A percentile compares a stretch with the other conserved stretches of the same genome.
phyloP scores from a whole-genome alignment of 2,329 filamentous ascomycete genomes.

The Trichoderma citrinoviride region DNA sequence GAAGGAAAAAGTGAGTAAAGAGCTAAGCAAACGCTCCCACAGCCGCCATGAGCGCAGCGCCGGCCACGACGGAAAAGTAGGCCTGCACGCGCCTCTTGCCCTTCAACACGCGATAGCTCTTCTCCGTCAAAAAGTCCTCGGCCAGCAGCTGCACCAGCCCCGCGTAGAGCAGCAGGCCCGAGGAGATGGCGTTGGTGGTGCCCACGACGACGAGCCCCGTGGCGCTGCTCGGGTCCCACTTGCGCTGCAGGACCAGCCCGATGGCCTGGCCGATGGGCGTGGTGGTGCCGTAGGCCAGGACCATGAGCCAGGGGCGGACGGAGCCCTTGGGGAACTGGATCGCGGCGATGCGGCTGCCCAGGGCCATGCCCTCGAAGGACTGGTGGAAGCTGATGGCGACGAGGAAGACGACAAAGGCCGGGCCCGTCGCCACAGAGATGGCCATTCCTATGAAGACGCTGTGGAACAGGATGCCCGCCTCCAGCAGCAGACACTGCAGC shows the following conservation, averaged over 20 bases:
- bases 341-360: conserved; percentile 80
- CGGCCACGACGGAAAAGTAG: conserved; percentile 60
- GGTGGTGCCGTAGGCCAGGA: conserved; percentile 70
- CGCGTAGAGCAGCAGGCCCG: conserved; percentile 76
- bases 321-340: conserved; percentile 74
- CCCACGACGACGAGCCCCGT: conserved; percentile 78
- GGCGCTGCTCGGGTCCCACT: conserved; percentile 77
- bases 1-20: not conserved
- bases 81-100: conserved; percentile 62
- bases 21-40: conserved; percentile 68
- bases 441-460: conserved; percentile 87
- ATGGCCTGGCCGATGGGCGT: conserved; percentile 84
- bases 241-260: conserved; percentile 70
- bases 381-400: conserved; percentile 82
- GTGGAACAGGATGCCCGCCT: conserved; percentile 82
- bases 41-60: conserved; percentile 66
- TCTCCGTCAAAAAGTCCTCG: conserved; percentile 77
- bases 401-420: conserved; percentile 75
- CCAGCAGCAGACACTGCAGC: conserved; percentile 74
- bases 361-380: conserved; percentile 82
- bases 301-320: conserved; percentile 78
- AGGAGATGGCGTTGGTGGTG: conserved; percentile 82
- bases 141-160: conserved; percentile 80
- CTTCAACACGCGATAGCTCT: conserved; percentile 66
- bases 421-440: conserved; percentile 74